A percentile compares a stretch with the other conserved stretches of the same genome.
These are phyloP conservation scores for Bruguiera hainesii DNA, from an alignment of 441 rosid species.

Conservation along the genomic window DNA sequence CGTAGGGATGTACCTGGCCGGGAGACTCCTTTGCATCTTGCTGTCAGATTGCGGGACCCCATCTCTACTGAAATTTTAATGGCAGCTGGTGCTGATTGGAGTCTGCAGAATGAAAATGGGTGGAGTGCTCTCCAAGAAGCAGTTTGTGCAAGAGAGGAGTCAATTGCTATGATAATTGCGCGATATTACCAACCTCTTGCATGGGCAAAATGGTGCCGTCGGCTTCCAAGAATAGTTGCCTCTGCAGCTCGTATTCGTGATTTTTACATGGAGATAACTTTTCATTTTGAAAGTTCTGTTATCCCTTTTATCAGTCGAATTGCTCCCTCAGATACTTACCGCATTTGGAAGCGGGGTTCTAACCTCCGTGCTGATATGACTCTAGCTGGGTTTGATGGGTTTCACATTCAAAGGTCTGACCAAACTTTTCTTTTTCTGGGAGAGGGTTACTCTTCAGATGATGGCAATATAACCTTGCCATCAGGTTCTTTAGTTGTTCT, in stretches of 20 bases:
- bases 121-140: conserved; percentile 99
- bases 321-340: conserved; percentile 97
- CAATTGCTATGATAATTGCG: conserved; percentile 83
- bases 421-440: conserved; percentile 91
- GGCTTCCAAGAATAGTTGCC: conserved; percentile 87
- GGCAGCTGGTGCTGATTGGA: conserved; percentile 99
- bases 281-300: conserved; percentile 97
- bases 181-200: conserved; percentile 96
- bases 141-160: conserved; percentile 88
- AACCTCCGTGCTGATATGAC: conserved; percentile 99
- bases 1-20: conserved; percentile 92
- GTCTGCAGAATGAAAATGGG: conserved; percentile 96
- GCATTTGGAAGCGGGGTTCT: conserved; percentile 97
- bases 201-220: conserved; percentile 98
- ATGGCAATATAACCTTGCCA: conserved; percentile 59
- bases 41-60: conserved; percentile 77
- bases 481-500: conserved; percentile 92
- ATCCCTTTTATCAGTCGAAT: conserved; percentile 96
- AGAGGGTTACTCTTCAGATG: conserved; percentile 77
- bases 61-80: conserved; percentile 87
- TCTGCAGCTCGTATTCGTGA: conserved; percentile 88
- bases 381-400: conserved; percentile 97
- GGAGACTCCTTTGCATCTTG: conserved; percentile 94
- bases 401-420: conserved; percentile 88
- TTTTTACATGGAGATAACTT: conserved; percentile 95